Conservation (phyloP, 768 basidiomycete genomes). For the Suillus alpinus region DNA sequence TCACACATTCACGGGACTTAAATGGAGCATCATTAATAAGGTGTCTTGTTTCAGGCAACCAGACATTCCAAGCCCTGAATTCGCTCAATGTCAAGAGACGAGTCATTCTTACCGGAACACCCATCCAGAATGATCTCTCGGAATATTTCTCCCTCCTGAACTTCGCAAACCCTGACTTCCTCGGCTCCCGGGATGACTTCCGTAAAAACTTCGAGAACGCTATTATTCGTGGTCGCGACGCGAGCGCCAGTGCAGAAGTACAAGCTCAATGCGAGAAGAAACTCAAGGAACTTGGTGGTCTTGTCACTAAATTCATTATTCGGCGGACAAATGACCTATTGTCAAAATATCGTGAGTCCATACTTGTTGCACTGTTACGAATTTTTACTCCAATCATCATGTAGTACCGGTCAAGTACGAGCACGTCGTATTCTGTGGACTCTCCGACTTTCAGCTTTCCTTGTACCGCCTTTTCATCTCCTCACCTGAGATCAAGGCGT, state of each 20-base stretch:
- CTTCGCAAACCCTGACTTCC: constrained; percentile 89
- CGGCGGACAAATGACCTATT: constrained; percentile 90
- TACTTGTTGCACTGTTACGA: neutral
- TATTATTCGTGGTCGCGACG: constrained; percentile 88
- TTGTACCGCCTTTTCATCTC: constrained; percentile 89
- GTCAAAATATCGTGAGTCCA: constrained; percentile 84
- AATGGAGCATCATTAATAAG: constrained; percentile 1
- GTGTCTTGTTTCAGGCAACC: constrained; percentile 56
- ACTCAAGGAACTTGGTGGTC: constrained; percentile 82
- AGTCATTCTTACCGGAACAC: constrained; percentile 92
- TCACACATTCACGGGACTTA: neutral
- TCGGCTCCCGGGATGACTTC: constrained; percentile 87
- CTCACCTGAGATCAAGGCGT: constrained; percentile 87
- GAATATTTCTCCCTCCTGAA: constrained; percentile 93
- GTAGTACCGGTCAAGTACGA: constrained; percentile 99
- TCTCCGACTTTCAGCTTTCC: constrained; percentile 79
- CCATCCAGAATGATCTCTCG: constrained; percentile 91
- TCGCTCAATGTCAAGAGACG: constrained; percentile 82
- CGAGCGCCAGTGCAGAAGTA: constrained; percentile 73
- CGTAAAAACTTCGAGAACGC: constrained; percentile 92
- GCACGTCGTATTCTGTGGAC: constrained; percentile 90
- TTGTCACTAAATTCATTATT: constrained; percentile 93
- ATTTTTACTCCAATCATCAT: constrained; percentile 11
- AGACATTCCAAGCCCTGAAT: constrained; percentile 84
- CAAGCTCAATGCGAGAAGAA: constrained; percentile 87